Percentiles rank a stretch among this genome's conserved stretches.
Conservation (phyloP, 2,329 filamentous ascomycete genomes). For the Paecilomyces variotii region DNA sequence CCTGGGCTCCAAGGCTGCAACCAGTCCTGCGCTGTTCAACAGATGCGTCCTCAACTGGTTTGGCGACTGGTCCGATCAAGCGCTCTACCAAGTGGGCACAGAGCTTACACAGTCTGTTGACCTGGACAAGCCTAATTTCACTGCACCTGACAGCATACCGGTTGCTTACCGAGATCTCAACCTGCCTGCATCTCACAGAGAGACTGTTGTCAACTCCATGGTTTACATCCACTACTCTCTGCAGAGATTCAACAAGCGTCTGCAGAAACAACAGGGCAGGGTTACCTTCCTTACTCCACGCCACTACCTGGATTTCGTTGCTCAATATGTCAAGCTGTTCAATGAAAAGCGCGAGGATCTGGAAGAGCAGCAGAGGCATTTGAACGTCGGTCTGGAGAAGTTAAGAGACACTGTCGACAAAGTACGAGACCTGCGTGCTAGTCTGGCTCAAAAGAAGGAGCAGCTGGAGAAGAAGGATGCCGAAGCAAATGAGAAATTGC, state of each 20-base stretch:
- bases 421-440: constrained; percentile 82
- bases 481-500: constrained; percentile 94
- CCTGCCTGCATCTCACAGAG: constrained; percentile 81
- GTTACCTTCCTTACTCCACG: constrained; percentile 89
- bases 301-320: constrained; percentile 96
- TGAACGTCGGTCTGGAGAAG: constrained; percentile 97
- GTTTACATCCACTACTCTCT: constrained; percentile 97
- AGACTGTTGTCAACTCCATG: constrained; percentile 95
- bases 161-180: constrained; percentile 81
- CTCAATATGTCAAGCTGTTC: constrained; percentile 94
- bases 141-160: constrained; percentile 81
- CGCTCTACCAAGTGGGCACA: constrained; percentile 91
- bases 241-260: constrained; percentile 76
- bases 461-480: constrained; percentile 89
- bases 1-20: constrained; percentile 89
- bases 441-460: constrained; percentile 86
- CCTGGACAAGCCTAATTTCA: constrained; percentile 78
- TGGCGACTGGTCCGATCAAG: constrained; percentile 98
- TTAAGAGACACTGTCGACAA: constrained; percentile 94
- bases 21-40: constrained; percentile 97
- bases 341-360: constrained; percentile 97
- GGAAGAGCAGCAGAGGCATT: constrained; percentile 95
- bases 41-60: constrained; percentile 99
- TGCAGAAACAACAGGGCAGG: constrained; percentile 86
- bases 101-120: constrained; percentile 96